These are phyloP conservation scores for Luvunga scandens DNA, from an alignment of 345 rosid species.

Conservation along the genomic window DNA sequence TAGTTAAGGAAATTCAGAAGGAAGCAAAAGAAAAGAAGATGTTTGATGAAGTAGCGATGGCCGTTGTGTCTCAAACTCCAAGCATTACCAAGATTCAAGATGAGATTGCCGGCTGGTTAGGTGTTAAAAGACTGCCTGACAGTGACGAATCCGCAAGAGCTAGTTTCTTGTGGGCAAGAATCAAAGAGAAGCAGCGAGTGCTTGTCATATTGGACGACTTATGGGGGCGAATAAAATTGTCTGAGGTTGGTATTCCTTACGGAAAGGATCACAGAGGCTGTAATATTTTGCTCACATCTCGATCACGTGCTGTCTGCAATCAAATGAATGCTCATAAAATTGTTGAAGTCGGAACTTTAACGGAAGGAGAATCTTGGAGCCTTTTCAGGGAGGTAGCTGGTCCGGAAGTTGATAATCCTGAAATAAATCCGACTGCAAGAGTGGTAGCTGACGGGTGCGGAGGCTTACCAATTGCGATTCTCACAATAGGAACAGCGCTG, in stretches of 20 bases:
- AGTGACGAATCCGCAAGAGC: constrained; percentile 10
- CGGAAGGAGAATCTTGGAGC: neutral
- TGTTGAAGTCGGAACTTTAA: neutral
- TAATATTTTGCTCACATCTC: neutral
- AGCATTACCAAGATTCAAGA: constrained; percentile 1
- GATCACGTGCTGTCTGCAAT: neutral
- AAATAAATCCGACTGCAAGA: neutral
- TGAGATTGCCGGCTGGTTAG: constrained; percentile 6
- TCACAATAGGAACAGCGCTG: constrained; percentile 6
- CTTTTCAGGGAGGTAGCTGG: constrained; percentile 4
- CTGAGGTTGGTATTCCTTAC: neutral
- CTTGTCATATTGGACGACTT: constrained; percentile 13
- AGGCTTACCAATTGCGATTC: constrained; percentile 16
- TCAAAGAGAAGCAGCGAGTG: constrained; percentile 9
- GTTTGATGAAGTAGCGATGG: constrained; percentile 10
- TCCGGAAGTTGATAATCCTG: neutral
- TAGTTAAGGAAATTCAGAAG: constrained; percentile 9
- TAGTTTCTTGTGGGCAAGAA: neutral
- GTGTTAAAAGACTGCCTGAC: neutral
- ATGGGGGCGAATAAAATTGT: neutral
- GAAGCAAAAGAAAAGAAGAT: neutral
- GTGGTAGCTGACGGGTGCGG: neutral
- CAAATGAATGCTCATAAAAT: neutral
- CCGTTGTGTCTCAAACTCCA: neutral
- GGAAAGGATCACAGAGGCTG: neutral